Conservation (phyloP, 805 yeast genomes). For the Candida chauliodis region DNA sequence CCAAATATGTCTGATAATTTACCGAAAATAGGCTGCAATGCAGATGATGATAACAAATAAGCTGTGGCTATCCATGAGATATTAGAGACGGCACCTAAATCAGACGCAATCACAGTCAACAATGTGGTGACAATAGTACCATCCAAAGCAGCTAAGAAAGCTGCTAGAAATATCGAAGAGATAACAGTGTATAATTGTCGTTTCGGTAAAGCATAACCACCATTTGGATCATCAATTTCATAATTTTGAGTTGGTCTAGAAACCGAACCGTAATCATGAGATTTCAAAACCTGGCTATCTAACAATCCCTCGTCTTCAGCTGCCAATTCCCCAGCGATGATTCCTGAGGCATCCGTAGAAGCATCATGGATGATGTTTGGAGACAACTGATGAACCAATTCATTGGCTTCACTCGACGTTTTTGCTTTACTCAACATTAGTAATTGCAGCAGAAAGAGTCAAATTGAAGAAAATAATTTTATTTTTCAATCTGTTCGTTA, state of each 20-base stretch:
- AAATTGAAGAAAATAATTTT: not conserved
- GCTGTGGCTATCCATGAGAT: conserved; percentile 75
- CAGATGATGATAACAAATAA: conserved; percentile 63
- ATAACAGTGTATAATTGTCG: conserved; percentile 27
- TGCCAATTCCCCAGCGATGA: conserved; percentile 33
- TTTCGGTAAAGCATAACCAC: conserved; percentile 28
- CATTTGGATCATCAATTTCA: conserved; percentile 13
- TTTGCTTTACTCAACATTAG: not conserved
- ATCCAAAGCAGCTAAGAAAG: conserved; percentile 64
- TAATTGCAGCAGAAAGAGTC: not conserved
- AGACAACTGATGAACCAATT: conserved; percentile 6
- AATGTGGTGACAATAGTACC: conserved; percentile 66
- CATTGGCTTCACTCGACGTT: not conserved
- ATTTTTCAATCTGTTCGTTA: too few species aligned
- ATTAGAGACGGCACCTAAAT: conserved; percentile 57
- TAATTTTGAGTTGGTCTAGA: conserved; percentile 1
- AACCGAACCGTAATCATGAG: conserved; percentile 18
- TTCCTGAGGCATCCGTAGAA: conserved; percentile 30
- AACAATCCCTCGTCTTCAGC: conserved; percentile 29
- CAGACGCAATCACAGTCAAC: conserved; percentile 64
- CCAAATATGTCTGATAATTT: conserved; percentile 73
- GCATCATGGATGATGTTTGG: conserved; percentile 25
- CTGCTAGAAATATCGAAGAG: conserved; percentile 30
- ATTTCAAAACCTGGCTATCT: conserved; percentile 8
- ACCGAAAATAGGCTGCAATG: conserved; percentile 72